A percentile compares a stretch with the other conserved stretches of the same genome.
Conservation (phyloP, 192 early-diverging fungal species). For the Anaeromyces robustus region DNA sequence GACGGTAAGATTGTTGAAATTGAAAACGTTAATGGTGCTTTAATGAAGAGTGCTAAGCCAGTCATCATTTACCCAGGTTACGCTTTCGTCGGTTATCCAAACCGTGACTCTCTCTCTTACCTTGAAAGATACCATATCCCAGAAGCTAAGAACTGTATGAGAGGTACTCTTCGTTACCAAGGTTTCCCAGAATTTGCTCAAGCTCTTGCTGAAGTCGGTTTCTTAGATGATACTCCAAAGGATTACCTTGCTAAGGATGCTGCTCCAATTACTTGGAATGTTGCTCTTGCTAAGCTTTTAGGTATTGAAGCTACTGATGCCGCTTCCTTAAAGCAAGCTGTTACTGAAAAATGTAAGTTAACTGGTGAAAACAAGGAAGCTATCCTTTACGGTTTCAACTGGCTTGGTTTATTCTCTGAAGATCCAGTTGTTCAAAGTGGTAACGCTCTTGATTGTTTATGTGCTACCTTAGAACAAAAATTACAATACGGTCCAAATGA, state of each 20-base stretch:
- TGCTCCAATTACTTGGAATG: constrained; percentile 27
- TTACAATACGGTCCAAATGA: constrained; percentile 86
- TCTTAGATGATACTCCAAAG: constrained; percentile 61
- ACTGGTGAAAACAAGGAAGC: constrained; percentile 15
- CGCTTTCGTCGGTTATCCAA: constrained; percentile 88
- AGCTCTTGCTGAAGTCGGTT: constrained; percentile 81
- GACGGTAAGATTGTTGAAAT: constrained; percentile 71
- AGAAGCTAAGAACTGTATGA: constrained; percentile 78
- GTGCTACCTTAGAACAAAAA: constrained; percentile 88
- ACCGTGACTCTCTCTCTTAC: constrained; percentile 94
- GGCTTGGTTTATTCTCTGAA: constrained; percentile 75
- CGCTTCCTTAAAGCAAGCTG: constrained; percentile 34
- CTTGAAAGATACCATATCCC: constrained; percentile 88
- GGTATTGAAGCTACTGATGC: constrained; percentile 10
- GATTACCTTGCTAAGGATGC: constrained; percentile 45
- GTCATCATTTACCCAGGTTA: constrained; percentile 87
- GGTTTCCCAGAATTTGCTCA: constrained; percentile 95
- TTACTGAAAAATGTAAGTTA: constrained; percentile 48
- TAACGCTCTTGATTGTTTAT: constrained; percentile 79
- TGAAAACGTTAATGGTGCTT: constrained; percentile 35
- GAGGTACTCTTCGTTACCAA: constrained; percentile 89
- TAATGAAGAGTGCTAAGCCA: constrained; percentile 86
- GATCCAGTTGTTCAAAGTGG: constrained; percentile 46
- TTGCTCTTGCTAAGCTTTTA: constrained; percentile 48
- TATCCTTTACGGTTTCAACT: constrained; percentile 25